Percentiles rank a stretch among this genome's conserved stretches.
phyloP scores from a whole-genome alignment of 805 yeast genomes.

The Wickerhamiella musiphila region DNA sequence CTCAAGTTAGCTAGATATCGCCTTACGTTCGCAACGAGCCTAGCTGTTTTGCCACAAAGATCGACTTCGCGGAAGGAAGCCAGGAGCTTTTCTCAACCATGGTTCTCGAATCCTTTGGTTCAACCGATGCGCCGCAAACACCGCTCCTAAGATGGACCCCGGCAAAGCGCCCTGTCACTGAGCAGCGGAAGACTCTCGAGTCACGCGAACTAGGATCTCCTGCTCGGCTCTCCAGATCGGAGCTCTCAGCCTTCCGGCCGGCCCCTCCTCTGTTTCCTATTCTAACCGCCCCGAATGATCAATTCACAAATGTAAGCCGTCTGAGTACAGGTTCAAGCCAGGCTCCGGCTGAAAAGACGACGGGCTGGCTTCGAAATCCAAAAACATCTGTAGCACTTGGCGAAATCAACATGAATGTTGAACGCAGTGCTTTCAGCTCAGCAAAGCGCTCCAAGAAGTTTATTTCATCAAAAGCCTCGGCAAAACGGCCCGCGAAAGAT shows the following conservation, averaged over 20 bases:
- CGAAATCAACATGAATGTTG: no score
- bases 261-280: slow-evolving; percentile 1
- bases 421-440: no score
- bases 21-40: no score
- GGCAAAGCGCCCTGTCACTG: slow-evolving; percentile 3
- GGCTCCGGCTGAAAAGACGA: neutral
- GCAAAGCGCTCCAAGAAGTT: no score
- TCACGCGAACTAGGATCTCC: slow-evolving; percentile 2
- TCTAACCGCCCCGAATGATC: neutral
- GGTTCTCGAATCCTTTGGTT: no score
- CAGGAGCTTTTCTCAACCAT: no score
- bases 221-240: neutral
- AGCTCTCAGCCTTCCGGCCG: neutral
- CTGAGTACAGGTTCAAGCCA: neutral
- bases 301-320: neutral
- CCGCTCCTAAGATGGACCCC: slow-evolving; percentile 3
- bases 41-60: no score
- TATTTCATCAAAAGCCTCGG: neutral
- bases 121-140: neutral
- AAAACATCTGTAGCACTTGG: no score
- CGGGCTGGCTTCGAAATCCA: neutral
- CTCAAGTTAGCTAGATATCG: no score
- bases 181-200: neutral
- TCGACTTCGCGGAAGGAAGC: no score
- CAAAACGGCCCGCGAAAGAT: neutral